Evolutionary conservation across 805 yeast species (phyloP).

Genomic region (Nakazawaea ernobii): DNA sequence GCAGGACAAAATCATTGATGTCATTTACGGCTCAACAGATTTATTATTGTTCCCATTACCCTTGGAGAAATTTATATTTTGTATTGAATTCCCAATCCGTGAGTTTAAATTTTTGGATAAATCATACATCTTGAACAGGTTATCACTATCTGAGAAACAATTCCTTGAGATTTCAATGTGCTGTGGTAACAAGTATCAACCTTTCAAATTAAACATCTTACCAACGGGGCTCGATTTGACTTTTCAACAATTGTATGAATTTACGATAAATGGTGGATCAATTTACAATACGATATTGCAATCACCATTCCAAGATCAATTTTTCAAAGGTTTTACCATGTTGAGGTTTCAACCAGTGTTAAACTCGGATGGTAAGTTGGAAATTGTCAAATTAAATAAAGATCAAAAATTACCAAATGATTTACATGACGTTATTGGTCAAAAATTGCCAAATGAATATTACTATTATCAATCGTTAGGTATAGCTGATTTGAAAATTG

Average conservation of each 20-base stretch:
- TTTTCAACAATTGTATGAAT: slow-evolving; percentile 25
- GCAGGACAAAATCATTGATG: slow-evolving; percentile 53
- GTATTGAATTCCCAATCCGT: slow-evolving; percentile 60
- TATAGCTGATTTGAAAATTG: slow-evolving; percentile 53
- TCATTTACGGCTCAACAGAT: slow-evolving; percentile 83
- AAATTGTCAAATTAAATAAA: slow-evolving; percentile 30
- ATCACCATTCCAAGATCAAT: slow-evolving; percentile 41
- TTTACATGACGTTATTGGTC: slow-evolving; percentile 75
- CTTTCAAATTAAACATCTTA: slow-evolving; percentile 48
- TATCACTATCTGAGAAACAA: slow-evolving; percentile 56
- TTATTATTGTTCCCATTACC: slow-evolving; percentile 49
- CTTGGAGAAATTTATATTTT: slow-evolving; percentile 65
- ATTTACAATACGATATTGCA: slow-evolving; percentile 43
- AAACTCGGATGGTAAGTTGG: slow-evolving; percentile 62
- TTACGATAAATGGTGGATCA: slow-evolving; percentile 34
- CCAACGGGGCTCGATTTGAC: slow-evolving; percentile 25
- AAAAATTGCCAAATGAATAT: slow-evolving; percentile 80
- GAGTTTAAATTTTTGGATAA: slow-evolving; percentile 67
- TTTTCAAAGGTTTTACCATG: slow-evolving; percentile 64
- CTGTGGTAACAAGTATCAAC: slow-evolving; percentile 75
- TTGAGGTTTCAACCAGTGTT: slow-evolving; percentile 71
- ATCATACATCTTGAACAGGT: slow-evolving; percentile 49
- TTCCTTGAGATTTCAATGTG: slow-evolving; percentile 71
- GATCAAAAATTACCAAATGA: slow-evolving; percentile 59
- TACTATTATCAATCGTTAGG: slow-evolving; percentile 81